These are phyloP conservation scores for Imleria badia DNA, from an alignment of 768 basidiomycete genomes.

Conservation along the genomic window DNA sequence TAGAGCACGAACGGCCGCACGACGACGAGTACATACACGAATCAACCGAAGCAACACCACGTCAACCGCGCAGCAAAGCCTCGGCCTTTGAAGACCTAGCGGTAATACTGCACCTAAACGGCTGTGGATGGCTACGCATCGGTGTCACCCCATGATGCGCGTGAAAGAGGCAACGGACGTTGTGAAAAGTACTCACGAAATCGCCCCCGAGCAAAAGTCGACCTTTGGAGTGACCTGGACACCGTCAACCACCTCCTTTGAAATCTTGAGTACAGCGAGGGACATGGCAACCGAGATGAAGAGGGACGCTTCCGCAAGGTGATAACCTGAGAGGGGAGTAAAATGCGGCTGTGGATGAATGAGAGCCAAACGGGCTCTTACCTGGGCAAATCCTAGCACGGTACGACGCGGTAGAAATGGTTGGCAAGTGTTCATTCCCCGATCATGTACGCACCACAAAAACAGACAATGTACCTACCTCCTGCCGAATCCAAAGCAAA, in stretches of 20 bases:
- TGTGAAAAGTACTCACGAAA: constrained; percentile 37
- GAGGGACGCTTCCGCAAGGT: constrained; percentile 29
- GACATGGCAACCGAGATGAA: constrained; percentile 34
- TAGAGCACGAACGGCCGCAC: too few species aligned
- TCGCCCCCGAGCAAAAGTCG: constrained; percentile 40
- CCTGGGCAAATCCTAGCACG: constrained; percentile 21
- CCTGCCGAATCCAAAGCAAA: constrained; percentile 31
- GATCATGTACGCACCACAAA: too few species aligned
- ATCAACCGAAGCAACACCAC: too few species aligned
- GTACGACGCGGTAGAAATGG: not conserved
- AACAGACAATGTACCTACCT: constrained; percentile 13
- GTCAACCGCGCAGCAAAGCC: constrained; percentile 3
- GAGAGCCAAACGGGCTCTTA: not conserved
- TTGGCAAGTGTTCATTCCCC: not conserved
- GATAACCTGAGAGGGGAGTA: constrained; percentile 20
- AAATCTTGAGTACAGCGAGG: constrained; percentile 47
- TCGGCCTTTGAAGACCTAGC: constrained; percentile 48
- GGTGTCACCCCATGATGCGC: not conserved
- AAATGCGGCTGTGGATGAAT: not conserved
- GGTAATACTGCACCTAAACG: constrained; percentile 53
- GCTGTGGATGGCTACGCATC: constrained; percentile 43
- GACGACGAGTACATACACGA: too few species aligned
- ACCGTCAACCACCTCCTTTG: constrained; percentile 42
- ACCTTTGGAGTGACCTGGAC: constrained; percentile 44
- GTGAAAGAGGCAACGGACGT: rapidly evolving